A percentile compares a stretch with the other conserved stretches of the same genome.
phyloP scores from a whole-genome alignment of 176 grass and related monocot genomes.

The Rhipidocladum racemiflorum region DNA sequence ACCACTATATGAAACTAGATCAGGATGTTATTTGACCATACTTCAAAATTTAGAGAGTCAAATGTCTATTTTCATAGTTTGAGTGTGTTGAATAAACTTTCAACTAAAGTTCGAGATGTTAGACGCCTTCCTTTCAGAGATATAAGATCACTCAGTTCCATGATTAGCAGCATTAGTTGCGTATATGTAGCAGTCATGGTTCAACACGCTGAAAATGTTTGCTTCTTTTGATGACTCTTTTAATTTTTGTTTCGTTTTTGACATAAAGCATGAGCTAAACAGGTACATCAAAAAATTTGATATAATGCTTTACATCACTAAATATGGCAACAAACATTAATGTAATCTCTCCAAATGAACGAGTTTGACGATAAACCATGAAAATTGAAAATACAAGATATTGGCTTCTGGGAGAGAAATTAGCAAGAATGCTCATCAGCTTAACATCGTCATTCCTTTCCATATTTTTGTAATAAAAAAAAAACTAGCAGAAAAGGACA shows the following conservation, averaged over 20 bases:
- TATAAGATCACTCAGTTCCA: background rate
- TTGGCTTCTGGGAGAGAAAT: background rate
- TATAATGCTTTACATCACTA: background rate
- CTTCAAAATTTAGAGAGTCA: too few species aligned
- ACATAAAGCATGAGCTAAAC: background rate
- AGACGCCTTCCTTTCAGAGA: too few species aligned
- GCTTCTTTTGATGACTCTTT: background rate
- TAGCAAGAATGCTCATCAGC: background rate
- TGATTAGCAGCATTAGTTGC: background rate
- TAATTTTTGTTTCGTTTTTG: background rate
- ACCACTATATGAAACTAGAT: too few species aligned
- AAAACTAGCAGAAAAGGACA: background rate
- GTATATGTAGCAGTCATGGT: background rate
- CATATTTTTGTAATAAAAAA: background rate
- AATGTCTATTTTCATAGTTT: too few species aligned
- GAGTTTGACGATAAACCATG: background rate
- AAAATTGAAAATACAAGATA: background rate
- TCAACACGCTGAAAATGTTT: background rate
- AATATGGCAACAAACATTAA: background rate
- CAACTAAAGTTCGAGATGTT: too few species aligned
- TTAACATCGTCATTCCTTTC: background rate
- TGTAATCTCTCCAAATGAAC: background rate
- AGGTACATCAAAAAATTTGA: background rate
- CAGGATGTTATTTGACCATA: too few species aligned
- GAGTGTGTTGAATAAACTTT: too few species aligned